phyloP scores from a whole-genome alignment of 805 yeast species.

The Candida nanaspora region DNA sequence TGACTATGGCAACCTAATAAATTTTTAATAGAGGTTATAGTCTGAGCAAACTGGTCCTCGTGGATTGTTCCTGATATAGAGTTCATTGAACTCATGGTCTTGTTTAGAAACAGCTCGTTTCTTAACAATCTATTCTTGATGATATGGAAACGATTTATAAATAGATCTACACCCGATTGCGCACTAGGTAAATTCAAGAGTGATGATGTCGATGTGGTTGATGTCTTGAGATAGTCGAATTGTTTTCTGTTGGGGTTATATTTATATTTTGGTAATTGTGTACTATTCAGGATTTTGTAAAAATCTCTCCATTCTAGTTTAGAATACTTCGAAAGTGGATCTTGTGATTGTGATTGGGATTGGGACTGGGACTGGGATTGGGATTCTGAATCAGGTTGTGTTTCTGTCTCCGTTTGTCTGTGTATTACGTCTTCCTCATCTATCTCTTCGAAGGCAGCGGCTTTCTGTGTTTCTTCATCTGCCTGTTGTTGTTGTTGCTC shows the following conservation, averaged over 20 bases:
- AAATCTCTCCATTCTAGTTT: conserved; percentile 66
- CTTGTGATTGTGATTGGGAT: not conserved
- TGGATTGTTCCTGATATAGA: conserved; percentile 28
- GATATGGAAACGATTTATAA: conserved; percentile 51
- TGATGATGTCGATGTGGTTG: not conserved
- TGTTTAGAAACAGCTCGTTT: conserved; percentile 64
- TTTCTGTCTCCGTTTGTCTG: no score
- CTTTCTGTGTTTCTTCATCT: not conserved
- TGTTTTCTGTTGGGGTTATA: conserved; percentile 61
- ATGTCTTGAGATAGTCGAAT: conserved; percentile 33
- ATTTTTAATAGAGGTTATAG: conserved; percentile 71
- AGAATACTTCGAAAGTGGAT: not conserved
- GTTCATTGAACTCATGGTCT: conserved; percentile 35
- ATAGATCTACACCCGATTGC: conserved; percentile 31
- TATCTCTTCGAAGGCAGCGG: no score
- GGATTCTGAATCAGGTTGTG: no score
- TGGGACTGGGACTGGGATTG: not conserved
- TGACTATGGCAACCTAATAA: conserved; percentile 78
- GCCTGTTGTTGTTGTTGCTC: not conserved
- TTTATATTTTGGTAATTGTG: conserved; percentile 53
- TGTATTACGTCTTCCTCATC: no score
- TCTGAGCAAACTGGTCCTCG: conserved; percentile 7
- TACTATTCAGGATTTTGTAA: conserved; percentile 58
- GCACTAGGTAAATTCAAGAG: conserved; percentile 14
- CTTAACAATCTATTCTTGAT: conserved; percentile 66